Evolutionary conservation across 179 eudicot species (phyloP), one percentile per base, ranked within the genome.

Genomic region (Nepenthes alata): DNA sequence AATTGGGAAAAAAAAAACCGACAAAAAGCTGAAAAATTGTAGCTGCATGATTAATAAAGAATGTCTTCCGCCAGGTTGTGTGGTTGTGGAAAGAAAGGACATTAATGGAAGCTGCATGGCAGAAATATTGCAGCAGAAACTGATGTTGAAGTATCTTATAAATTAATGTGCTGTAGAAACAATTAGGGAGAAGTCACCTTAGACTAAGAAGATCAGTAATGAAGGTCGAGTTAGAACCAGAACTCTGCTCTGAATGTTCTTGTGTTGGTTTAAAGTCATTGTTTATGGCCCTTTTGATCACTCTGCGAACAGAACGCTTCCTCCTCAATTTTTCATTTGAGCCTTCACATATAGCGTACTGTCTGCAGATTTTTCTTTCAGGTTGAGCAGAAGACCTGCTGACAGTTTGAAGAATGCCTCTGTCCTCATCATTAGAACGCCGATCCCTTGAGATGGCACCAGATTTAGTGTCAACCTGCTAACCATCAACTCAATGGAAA

Each of bases 241-340:
- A 67, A 69, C 64, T 68, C 72, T 64, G 64, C 74, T 85, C 83
- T 57, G 80, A 65, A 63, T 74, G 85, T 77, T 72, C 59, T 16
- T 25, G 25, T 25, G 76, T 69, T 73, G 77, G 71, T 67, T 89
- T 91, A 56, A 70, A 79, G 57, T 86, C 95, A 76, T 67, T 62
- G 16, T 89, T 90, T 7, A 62, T 41, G 57, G 80, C 60, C 75
- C 86, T 81, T 54, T 78, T 75, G 48, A 67, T 64, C 52, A 76
- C 81, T 35, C 68, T 66, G 59, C 95, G 89, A 56, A 75, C 77
- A 58, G 98, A 91, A 16, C 98, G 91, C 72, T 85, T 91, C 65
- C 96, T 82, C 67, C 80, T 86, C 79, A 74, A 79, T 56, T 77
- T 88, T 67, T 72, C 80, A 64, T 89, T 95, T 96, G 96, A 89